A percentile compares a stretch with the other conserved stretches of the same genome.
phyloP scores from a whole-genome alignment of 164 flowering plant genomes.

The Magnolia sinica region DNA sequence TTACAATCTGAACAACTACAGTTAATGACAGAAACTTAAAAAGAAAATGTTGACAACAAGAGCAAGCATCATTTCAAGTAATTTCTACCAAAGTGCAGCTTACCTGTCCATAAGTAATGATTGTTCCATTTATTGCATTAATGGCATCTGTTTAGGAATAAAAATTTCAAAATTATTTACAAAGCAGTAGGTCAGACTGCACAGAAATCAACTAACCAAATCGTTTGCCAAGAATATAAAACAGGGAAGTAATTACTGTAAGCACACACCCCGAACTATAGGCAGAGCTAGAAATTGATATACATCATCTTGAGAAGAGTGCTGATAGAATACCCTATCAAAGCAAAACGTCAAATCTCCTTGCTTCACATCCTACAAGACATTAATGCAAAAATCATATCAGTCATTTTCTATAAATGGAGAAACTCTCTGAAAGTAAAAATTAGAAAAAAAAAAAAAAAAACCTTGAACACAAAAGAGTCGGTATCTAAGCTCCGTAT shows the following conservation, averaged over 20 bases:
- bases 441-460: not conserved
- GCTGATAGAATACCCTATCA: constrained; percentile 63
- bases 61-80: too few relatives aligned
- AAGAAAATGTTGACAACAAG: too few relatives aligned
- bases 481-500: constrained; percentile 45
- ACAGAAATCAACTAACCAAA: not conserved
- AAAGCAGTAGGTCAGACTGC: not conserved
- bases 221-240: not conserved
- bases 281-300: constrained; percentile 69
- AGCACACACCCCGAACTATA: constrained; percentile 53
- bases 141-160: constrained; percentile 48
- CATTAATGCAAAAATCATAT: constrained; percentile 3
- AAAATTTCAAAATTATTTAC: not conserved
- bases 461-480: constrained; percentile 62
- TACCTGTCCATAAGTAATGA: constrained; percentile 90
- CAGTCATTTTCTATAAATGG: not conserved
- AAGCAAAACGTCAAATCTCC: constrained; percentile 50
- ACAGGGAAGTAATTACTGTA: not conserved
- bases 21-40: too few relatives aligned
- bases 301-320: constrained; percentile 62
- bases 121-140: constrained; percentile 68
- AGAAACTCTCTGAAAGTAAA: not conserved
- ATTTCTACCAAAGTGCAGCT: not conserved
- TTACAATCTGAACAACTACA: too few relatives aligned
- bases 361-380: constrained; percentile 73